A percentile compares a stretch with the other conserved stretches of the same genome.
These are phyloP conservation scores for Pseudoneurospora amorphoporcata DNA, from an alignment of 495 filamentous ascomycete genomes.

Conservation along the genomic window DNA sequence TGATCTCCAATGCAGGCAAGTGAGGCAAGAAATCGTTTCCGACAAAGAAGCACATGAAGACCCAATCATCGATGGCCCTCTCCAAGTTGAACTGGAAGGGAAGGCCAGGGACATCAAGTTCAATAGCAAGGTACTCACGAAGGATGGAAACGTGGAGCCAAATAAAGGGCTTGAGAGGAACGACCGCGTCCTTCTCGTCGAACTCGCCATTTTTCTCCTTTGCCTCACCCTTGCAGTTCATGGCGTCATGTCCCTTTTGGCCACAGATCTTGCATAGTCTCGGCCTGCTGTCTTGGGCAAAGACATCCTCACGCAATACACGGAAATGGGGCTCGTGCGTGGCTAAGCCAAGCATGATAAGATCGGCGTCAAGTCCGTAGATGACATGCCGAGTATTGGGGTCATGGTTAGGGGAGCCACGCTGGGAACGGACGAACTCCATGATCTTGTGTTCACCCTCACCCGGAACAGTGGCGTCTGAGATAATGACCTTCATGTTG, in stretches of 20 bases:
- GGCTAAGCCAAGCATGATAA: constrained; percentile 96
- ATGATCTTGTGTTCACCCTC: constrained; percentile 99
- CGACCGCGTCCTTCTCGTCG: constrained; percentile 67
- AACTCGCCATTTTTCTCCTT: constrained; percentile 80
- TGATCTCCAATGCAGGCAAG: constrained; percentile 89
- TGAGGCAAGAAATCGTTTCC: constrained; percentile 99
- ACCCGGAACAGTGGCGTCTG: constrained; percentile 92
- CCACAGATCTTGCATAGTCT: constrained; percentile 79
- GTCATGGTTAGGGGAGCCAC: constrained; percentile 79
- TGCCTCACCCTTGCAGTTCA: constrained; percentile 70
- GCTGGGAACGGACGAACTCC: constrained; percentile 93
- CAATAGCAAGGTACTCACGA: constrained; percentile 84
- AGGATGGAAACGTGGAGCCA: constrained; percentile 93
- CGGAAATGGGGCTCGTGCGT: constrained; percentile 98
- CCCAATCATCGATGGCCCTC: constrained; percentile 97
- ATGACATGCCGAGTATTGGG: constrained; percentile 96
- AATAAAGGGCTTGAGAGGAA: constrained; percentile 78
- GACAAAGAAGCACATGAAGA: constrained; percentile 99
- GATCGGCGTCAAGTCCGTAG: constrained; percentile 90
- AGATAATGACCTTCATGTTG: constrained; percentile 95
- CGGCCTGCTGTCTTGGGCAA: constrained; percentile 73
- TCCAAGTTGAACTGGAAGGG: constrained; percentile 81
- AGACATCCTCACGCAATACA: constrained; percentile 94
- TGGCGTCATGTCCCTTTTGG: constrained; percentile 78
- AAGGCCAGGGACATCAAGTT: constrained; percentile 68